Conservation (phyloP, 2,329 filamentous ascomycete species). For the Ceratocystiopsis minuta region DNA sequence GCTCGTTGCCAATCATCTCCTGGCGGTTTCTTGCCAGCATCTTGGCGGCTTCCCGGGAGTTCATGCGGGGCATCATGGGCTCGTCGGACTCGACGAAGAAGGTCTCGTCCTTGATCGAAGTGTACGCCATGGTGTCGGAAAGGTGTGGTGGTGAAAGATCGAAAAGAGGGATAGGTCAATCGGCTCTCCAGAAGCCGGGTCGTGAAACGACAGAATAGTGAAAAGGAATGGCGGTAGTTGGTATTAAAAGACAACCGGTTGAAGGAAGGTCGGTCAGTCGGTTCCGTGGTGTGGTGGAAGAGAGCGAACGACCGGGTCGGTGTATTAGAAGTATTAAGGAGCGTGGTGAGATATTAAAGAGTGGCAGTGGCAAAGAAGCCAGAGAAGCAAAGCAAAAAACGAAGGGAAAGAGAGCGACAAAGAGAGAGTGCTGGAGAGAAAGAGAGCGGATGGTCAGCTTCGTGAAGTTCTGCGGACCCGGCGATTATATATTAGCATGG, state of each 20-base stretch:
- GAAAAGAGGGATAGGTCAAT: constrained; percentile 3
- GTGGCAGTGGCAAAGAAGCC: no score
- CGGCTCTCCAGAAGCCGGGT: constrained; percentile 7
- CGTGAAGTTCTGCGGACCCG: no score
- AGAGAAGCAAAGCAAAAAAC: not conserved
- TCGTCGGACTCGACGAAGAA: constrained; percentile 42
- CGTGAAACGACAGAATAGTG: not conserved
- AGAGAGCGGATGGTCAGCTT: no score
- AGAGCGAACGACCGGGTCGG: no score
- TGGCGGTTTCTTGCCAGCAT: constrained; percentile 68
- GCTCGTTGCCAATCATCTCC: constrained; percentile 72
- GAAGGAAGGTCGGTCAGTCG: no score
- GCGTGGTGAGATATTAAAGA: no score
- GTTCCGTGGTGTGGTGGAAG: no score
- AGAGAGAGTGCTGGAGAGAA: no score
- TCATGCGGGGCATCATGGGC: constrained; percentile 35
- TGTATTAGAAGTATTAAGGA: no score
- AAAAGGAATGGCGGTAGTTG: not conserved
- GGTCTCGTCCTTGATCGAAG: constrained; percentile 20
- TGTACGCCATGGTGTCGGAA: constrained; percentile 15
- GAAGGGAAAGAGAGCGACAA: constrained; percentile 10
- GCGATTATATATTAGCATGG: no score
- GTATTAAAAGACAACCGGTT: no score
- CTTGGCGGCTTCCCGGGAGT: constrained; percentile 57
- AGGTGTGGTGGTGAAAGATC: not conserved